Evolutionary conservation across 2,329 filamentous ascomycete genomes (phyloP).

Genomic region (Fusarium luffae): DNA sequence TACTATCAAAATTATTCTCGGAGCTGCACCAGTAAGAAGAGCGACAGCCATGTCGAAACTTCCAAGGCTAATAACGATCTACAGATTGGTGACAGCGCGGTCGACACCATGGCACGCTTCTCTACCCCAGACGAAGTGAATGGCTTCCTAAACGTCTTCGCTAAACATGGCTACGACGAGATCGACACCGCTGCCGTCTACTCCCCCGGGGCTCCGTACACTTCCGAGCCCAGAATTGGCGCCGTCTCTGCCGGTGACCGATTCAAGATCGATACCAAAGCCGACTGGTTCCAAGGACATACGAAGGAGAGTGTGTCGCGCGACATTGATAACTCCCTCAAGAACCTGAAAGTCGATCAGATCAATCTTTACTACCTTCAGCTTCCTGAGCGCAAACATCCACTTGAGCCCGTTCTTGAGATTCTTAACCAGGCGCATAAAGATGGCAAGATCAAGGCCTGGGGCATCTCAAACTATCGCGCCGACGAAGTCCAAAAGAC

Average conservation of each 20-base stretch:
- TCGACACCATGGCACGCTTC: constrained; percentile 41
- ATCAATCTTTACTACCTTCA: constrained; percentile 41
- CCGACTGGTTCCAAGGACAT: constrained; percentile 47
- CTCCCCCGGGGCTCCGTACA: constrained; percentile 40
- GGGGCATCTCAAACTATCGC: constrained; percentile 60
- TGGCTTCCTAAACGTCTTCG: constrained; percentile 28
- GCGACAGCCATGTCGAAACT: rapidly evolving
- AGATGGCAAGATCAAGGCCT: constrained; percentile 57
- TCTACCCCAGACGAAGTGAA: constrained; percentile 45
- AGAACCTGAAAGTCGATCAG: constrained; percentile 40
- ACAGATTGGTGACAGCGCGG: constrained; percentile 40
- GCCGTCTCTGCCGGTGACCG: constrained; percentile 41
- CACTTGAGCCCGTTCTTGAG: constrained; percentile 54
- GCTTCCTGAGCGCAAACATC: constrained; percentile 53
- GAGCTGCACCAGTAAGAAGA: constrained; percentile 23
- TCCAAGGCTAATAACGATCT: background rate
- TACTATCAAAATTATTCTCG: constrained; percentile 33
- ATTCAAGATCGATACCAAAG: constrained; percentile 53
- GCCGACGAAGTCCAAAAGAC: constrained; percentile 57
- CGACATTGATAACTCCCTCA: constrained; percentile 49
- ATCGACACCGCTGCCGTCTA: constrained; percentile 52
- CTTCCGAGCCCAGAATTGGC: constrained; percentile 49
- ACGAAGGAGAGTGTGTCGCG: constrained; percentile 43
- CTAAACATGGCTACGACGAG: constrained; percentile 43
- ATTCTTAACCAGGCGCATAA: constrained; percentile 56